Percentiles rank a stretch among this genome's conserved stretches.
phyloP scores from a whole-genome alignment of 768 basidiomycete species.

The Cyathus striatus region DNA sequence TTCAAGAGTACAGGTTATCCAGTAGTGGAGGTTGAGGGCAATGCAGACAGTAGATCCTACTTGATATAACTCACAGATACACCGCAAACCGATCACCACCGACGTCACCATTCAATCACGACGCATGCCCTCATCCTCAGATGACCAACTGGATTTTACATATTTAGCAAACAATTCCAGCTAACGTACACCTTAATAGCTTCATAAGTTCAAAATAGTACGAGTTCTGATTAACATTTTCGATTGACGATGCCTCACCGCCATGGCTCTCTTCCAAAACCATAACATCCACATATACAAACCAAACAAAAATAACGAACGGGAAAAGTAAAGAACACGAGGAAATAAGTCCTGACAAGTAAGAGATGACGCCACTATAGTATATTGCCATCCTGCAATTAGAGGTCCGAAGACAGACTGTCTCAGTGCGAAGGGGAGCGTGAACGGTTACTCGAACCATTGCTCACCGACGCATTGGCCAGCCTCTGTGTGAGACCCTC shows the following conservation, averaged over 20 bases:
- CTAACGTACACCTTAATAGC: constrained; percentile 2
- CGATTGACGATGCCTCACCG: neutral
- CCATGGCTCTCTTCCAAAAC: neutral
- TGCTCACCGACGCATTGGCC: constrained; percentile 26
- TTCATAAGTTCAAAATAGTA: neutral
- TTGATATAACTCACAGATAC: neutral
- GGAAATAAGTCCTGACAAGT: constrained; percentile 3
- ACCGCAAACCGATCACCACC: neutral
- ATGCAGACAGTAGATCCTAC: neutral
- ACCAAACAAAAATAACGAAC: constrained; percentile 2
- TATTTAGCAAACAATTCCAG: neutral
- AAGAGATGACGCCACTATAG: neutral
- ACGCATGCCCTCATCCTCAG: neutral
- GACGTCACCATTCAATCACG: neutral
- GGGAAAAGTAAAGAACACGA: constrained; percentile 1
- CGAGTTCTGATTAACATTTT: constrained; percentile 2
- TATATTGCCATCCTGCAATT: neutral
- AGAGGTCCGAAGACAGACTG: no score
- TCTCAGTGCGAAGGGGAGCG: neutral
- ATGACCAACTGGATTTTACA: neutral
- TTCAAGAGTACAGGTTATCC: no score
- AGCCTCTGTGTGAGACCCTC: constrained; percentile 25
- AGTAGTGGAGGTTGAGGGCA: no score
- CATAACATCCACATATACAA: neutral
- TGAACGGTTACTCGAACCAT: neutral